A percentile compares a stretch with the other conserved stretches of the same genome.
These are phyloP conservation scores for Punica granatum DNA, from an alignment of 345 rosid genomes.

Conservation along the genomic window DNA sequence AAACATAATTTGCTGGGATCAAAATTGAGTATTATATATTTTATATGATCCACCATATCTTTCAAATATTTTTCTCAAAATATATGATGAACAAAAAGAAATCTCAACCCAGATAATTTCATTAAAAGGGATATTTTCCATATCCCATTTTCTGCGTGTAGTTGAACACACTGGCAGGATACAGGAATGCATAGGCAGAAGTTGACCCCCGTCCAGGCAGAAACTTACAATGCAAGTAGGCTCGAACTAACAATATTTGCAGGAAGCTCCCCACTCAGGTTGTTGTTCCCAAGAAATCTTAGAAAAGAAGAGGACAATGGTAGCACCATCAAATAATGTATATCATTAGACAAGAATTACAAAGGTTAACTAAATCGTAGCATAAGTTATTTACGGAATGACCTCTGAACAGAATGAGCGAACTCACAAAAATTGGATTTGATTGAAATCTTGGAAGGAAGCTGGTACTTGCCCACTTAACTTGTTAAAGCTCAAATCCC, in stretches of 20 bases:
- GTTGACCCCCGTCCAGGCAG: neutral
- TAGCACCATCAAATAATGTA: neutral
- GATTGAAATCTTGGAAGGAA: conserved; percentile 27
- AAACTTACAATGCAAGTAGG: conserved; percentile 37
- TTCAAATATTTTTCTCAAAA: too few relatives aligned
- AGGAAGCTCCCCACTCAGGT: conserved; percentile 41
- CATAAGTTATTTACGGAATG: neutral
- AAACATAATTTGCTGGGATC: neutral
- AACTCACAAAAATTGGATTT: conserved; percentile 32
- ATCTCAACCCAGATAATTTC: too few relatives aligned
- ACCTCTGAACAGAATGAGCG: neutral
- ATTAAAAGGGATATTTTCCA: too few relatives aligned
- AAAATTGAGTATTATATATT: neutral
- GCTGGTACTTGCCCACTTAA: conserved; percentile 37
- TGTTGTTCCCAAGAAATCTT: conserved; percentile 52
- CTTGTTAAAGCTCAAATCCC: conserved; percentile 61
- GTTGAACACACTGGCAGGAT: too few relatives aligned
- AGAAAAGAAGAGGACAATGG: neutral
- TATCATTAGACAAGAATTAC: too few relatives aligned
- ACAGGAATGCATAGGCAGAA: too few relatives aligned
- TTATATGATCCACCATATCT: neutral
- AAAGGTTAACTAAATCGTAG: neutral
- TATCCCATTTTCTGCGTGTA: too few relatives aligned
- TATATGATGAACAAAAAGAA: neutral
- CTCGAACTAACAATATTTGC: conserved; percentile 22